phyloP scores from a whole-genome alignment of 768 basidiomycete species.

The Trametes cinnabarina region DNA sequence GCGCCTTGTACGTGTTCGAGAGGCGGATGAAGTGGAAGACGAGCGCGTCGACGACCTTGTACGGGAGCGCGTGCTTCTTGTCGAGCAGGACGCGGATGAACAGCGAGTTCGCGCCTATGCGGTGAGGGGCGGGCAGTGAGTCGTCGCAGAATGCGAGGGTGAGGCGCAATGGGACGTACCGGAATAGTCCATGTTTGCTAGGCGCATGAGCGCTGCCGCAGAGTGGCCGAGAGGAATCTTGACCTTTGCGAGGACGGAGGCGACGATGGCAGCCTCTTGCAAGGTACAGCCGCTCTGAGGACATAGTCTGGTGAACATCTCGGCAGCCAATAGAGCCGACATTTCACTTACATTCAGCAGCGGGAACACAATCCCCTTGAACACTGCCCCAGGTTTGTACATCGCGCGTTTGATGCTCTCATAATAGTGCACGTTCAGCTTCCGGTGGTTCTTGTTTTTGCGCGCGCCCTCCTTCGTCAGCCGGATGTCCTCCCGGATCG shows the following conservation, averaged over 20 bases:
- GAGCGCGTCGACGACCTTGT: slow-evolving; percentile 95
- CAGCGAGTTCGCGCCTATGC: slow-evolving; percentile 81
- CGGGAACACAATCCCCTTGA: slow-evolving; percentile 97
- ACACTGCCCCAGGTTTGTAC: slow-evolving; percentile 97
- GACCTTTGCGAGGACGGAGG: slow-evolving; percentile 85
- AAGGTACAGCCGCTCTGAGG: slow-evolving; percentile 75
- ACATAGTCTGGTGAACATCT: neutral
- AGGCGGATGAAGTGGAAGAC: slow-evolving; percentile 98
- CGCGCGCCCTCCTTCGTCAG: slow-evolving; percentile 37
- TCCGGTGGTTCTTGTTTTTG: slow-evolving; percentile 55
- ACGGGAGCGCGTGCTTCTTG: slow-evolving; percentile 97
- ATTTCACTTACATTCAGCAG: slow-evolving; percentile 72
- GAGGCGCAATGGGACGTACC: slow-evolving; percentile 42
- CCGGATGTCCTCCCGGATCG: slow-evolving; percentile 83
- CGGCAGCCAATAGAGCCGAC: neutral
- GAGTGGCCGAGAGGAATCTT: slow-evolving; percentile 97
- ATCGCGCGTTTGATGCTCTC: slow-evolving; percentile 88
- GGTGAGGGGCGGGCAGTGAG: neutral
- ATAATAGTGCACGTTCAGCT: slow-evolving; percentile 91
- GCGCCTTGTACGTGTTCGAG: slow-evolving; percentile 84
- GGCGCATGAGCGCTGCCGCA: slow-evolving; percentile 88
- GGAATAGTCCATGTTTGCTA: slow-evolving; percentile 95
- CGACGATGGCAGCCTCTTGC: slow-evolving; percentile 92
- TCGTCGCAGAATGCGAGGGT: neutral
- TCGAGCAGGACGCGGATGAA: slow-evolving; percentile 96